Evolutionary conservation across 164 flowering plant species (phyloP), one percentile per base, ranked within the genome.

Genomic region (Kalanchoe fedtschenkoi): DNA sequence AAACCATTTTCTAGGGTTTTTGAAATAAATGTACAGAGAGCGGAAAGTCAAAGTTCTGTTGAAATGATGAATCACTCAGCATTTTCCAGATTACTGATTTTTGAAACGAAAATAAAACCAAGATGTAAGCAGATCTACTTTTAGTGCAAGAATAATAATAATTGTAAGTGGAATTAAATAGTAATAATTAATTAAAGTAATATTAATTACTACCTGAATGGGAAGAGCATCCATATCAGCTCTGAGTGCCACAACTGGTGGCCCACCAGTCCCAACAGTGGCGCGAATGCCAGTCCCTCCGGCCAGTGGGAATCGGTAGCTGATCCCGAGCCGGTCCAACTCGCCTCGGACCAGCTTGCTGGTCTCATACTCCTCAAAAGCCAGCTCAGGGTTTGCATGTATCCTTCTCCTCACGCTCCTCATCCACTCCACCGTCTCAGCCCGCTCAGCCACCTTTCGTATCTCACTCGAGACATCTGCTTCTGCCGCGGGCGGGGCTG

Each of bases 191-290:
- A 22, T 29, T 26, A 16, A 67, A 54, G n/a, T 6, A 21, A 14
- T 21, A 53, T 46, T 2, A 1, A 54, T 16, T 34, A 1, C 9
- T 29, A 81, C 98, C 97, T 89, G 96, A 66, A 92, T 83, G 0
- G 96, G 96, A 16, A 92, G 82, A 43, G 91, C 96, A 74, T 92
- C 98, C 98, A 92, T 92, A 59, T 92, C 98, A 21, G 96, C 96
- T 54, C 96, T 75, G 22, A 92, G 4, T 6, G 89, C 96, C 2
- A 92, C 92, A 60, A 84, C 84, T 0, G 96, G 96, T 6, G 91
- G 87, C 6, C 65, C 70, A 0, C 98, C 96, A 11, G 87, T 76
- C 0, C 96, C 96, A 38, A 88, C 67, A 41, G 72, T 62, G 22
- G 88, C 96, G 35, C 82, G 73, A 29, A 89, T 65, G 5, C 96